Conservation (phyloP, 345 rosid species). For the Hypericum androsaemum region DNA sequence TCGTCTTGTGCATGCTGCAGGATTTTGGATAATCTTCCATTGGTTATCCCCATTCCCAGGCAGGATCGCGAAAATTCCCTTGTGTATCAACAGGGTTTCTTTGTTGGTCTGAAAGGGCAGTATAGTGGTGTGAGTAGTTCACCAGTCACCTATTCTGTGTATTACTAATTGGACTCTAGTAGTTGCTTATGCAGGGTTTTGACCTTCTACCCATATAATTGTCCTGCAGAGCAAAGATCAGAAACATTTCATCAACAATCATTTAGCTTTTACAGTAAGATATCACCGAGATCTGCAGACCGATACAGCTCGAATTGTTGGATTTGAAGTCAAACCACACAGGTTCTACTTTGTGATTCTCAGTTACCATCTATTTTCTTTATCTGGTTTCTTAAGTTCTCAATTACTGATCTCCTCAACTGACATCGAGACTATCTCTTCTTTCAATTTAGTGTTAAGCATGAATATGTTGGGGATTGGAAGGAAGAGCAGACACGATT, state of each 20-base stretch:
- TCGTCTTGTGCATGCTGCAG: slow-evolving; percentile 17
- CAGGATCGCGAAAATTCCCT: slow-evolving; percentile 36
- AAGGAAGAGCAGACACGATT: slow-evolving; percentile 49
- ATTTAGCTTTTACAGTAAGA: slow-evolving; percentile 60
- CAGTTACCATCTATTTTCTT: neutral
- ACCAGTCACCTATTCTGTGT: slow-evolving; percentile 5
- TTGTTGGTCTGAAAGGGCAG: slow-evolving; percentile 53
- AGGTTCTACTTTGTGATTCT: slow-evolving; percentile 32
- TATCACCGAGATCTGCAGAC: slow-evolving; percentile 56
- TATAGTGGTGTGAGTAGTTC: slow-evolving; percentile 49
- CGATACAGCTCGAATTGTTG: slow-evolving; percentile 69
- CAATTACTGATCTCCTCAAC: neutral
- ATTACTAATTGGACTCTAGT: neutral
- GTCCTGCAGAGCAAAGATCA: slow-evolving; percentile 60
- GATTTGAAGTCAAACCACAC: slow-evolving; percentile 90
- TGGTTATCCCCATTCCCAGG: slow-evolving; percentile 49
- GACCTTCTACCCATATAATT: neutral
- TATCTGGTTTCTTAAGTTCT: slow-evolving; percentile 1
- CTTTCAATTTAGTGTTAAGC: slow-evolving; percentile 45
- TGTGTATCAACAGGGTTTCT: slow-evolving; percentile 55
- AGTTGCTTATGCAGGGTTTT: neutral
- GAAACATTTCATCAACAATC: slow-evolving; percentile 79
- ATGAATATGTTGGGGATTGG: slow-evolving; percentile 72
- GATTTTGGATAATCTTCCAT: slow-evolving; percentile 76
- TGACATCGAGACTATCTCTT: slow-evolving; percentile 4